Evolutionary conservation across 2,329 filamentous ascomycete genomes (phyloP).

Genomic region (Sclerotinia borealis): DNA sequence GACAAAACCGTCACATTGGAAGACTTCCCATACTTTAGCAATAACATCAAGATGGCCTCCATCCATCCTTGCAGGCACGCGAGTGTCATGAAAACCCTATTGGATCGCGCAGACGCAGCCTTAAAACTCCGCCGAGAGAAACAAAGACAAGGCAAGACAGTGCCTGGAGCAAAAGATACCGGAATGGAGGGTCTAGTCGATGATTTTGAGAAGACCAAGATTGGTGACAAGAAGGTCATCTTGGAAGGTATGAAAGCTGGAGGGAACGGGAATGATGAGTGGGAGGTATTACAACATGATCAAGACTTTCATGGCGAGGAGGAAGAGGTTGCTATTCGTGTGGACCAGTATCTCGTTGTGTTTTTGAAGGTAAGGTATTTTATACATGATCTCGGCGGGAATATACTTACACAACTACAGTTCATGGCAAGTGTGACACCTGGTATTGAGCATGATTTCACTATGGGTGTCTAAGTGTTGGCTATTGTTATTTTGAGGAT

Average conservation of each 20-base stretch:
- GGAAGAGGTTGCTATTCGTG: slow-evolving; percentile 73
- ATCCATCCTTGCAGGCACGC: slow-evolving; percentile 98
- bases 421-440: slow-evolving; percentile 88
- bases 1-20: slow-evolving; percentile 98
- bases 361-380: slow-evolving; percentile 62
- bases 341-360: slow-evolving; percentile 84
- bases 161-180: slow-evolving; percentile 38
- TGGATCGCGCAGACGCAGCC: slow-evolving; percentile 90
- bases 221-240: slow-evolving; percentile 40
- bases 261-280: slow-evolving; percentile 51
- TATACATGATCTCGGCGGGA: neutral
- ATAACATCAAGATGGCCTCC: slow-evolving; percentile 89
- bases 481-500: neutral
- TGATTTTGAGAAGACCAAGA: slow-evolving; percentile 59
- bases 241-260: slow-evolving; percentile 42
- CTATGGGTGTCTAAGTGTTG: slow-evolving; percentile 72
- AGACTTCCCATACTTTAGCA: slow-evolving; percentile 91
- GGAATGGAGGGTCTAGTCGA: slow-evolving; percentile 85
- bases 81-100: slow-evolving; percentile 93
- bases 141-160: slow-evolving; percentile 55
- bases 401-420: slow-evolving; percentile 38
- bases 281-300: slow-evolving; percentile 57
- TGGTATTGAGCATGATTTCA: slow-evolving; percentile 96
- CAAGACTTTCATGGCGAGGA: slow-evolving; percentile 52
- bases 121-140: slow-evolving; percentile 84